Base-by-base conservation (phyloP, 495 filamentous ascomycete species). In the Hypoxylon fuscum region DNA sequence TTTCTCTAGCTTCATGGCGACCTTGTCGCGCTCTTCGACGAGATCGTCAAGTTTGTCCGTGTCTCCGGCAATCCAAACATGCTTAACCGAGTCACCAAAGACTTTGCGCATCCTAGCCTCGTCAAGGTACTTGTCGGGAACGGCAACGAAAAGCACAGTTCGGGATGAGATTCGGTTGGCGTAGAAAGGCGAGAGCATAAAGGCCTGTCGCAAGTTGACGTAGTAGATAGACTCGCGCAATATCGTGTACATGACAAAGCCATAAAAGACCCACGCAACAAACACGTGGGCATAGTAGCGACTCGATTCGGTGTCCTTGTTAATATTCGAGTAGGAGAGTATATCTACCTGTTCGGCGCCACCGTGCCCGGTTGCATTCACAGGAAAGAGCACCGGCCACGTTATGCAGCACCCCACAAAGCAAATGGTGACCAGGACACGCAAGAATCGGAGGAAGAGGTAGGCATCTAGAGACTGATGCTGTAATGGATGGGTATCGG, bases 121-220 rank as follows among this genome's bases (percentile, higher is more conserved):
- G 69, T 88, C 82, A 29, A 94, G 79, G 62, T 93, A 96, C 5
- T 85, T 76, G 32, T 82, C 62, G 4, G 95, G 93, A 15, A 98
- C 93, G 8, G 90, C 89, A 21, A 91, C 88, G 74, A 97, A 96
- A 11, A 98, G 87, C 5, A 98, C 92, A 27, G 94, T 98, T 58
- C 93, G 87, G 2, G 95, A 96, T 1, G 96, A 98, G 58, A 98
- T 88, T 64, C 94, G 91, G 66, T 86, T 90, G 44, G 92, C 85
- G 74, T 97, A 94, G 22, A 91, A 79, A 12, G 93, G 94, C 32
- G 92, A 93, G 55, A 96, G 82, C 44, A 95, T 81, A 77, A 96
- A 97, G 1, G 96, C 95, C 79, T 98, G 96, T 64, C 94, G 92
- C 55, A 98, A 74, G 74, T 96, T 97, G 83, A 97, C 90, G 75